Evolutionary conservation across 805 yeast species (phyloP).

Genomic region (Saccharomycopsis javanensis): DNA sequence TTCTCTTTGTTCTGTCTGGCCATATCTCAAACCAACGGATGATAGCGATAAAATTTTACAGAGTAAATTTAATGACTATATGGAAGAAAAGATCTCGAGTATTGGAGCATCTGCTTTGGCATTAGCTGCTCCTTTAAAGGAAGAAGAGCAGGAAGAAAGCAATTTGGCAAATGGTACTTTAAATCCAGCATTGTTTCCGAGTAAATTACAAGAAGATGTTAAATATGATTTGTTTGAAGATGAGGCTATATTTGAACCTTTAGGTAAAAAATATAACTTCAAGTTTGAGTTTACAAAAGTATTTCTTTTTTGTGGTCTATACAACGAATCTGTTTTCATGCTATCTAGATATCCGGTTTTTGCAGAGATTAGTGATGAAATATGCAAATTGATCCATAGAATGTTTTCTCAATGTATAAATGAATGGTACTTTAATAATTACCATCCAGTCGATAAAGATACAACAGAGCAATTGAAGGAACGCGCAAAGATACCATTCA

Average conservation of each 20-base stretch:
- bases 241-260: slow-evolving; percentile 21
- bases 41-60: slow-evolving; percentile 35
- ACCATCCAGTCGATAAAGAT: slow-evolving; percentile 20
- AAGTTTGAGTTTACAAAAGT: slow-evolving; percentile 42
- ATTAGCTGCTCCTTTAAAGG: slow-evolving; percentile 72
- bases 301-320: slow-evolving; percentile 49
- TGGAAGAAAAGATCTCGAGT: slow-evolving; percentile 46
- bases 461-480: slow-evolving; percentile 8
- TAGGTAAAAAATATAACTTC: slow-evolving; percentile 23
- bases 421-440: slow-evolving; percentile 33
- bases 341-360: slow-evolving; percentile 54
- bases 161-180: not conserved
- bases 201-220: slow-evolving; percentile 4
- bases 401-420: slow-evolving; percentile 39
- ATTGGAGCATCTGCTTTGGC: slow-evolving; percentile 76
- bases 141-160: slow-evolving; percentile 47
- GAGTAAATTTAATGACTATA: slow-evolving; percentile 34
- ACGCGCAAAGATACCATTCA: slow-evolving; percentile 22
- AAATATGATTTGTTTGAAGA: slow-evolving; percentile 12
- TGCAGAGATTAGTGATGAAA: slow-evolving; percentile 41
- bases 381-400: slow-evolving; percentile 39
- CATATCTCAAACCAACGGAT: slow-evolving; percentile 45
- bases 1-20: slow-evolving; percentile 51
- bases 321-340: slow-evolving; percentile 51
- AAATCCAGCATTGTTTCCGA: not conserved